These are phyloP conservation scores for apple (Malus domestica) DNA, from an alignment of 306 rosid genomes.

Conservation along the genomic window DNA sequence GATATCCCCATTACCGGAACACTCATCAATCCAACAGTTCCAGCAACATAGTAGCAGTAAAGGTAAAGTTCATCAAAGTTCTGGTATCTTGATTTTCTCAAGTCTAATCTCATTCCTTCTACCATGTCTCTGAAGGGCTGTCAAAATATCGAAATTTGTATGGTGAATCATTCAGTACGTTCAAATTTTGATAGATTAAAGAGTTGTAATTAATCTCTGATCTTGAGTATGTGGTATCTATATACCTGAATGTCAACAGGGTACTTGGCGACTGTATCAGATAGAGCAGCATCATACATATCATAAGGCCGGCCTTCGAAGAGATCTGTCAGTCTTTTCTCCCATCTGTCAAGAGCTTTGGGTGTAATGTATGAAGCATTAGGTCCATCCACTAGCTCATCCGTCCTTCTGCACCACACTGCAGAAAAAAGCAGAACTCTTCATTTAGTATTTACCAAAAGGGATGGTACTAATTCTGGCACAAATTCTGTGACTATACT, in stretches of 20 bases:
- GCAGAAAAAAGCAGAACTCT: background rate
- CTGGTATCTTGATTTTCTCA: constrained; percentile 73
- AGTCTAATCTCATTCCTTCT: constrained; percentile 89
- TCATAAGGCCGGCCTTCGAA: constrained; percentile 80
- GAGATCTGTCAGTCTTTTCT: constrained; percentile 55
- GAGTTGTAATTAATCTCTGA: background rate
- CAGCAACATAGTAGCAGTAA: constrained; percentile 96
- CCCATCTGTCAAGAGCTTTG: constrained; percentile 93
- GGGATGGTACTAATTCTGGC: background rate
- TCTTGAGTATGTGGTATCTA: background rate
- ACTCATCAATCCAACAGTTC: constrained; percentile 99
- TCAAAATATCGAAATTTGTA: background rate
- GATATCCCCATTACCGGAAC: constrained; percentile 95
- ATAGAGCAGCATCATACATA: constrained; percentile 93
- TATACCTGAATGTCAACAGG: constrained; percentile 88
- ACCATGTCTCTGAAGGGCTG: constrained; percentile 98
- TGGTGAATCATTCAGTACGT: background rate
- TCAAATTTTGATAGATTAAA: background rate
- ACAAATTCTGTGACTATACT: constrained; percentile 5
- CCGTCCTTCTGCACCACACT: constrained; percentile 99
- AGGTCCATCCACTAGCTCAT: constrained; percentile 94
- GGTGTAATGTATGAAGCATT: constrained; percentile 94
- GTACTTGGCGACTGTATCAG: constrained; percentile 67
- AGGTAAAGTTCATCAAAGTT: constrained; percentile 91
- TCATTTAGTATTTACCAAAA: background rate